These are phyloP conservation scores for Ormosia emarginata DNA, from an alignment of 306 rosid genomes.

Conservation along the genomic window DNA sequence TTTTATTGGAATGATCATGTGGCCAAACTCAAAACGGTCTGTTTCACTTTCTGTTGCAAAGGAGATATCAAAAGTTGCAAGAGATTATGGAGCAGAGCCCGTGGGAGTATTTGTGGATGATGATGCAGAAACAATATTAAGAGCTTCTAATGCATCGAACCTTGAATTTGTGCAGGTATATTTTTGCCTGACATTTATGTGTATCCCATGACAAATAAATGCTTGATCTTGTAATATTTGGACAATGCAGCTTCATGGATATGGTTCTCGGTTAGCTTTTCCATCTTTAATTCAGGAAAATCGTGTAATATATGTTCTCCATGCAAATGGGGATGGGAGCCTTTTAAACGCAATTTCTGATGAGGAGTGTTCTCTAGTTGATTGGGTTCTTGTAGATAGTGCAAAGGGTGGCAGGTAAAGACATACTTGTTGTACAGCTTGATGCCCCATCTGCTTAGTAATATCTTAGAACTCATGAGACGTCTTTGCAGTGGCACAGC, in stretches of 20 bases:
- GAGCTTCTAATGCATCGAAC: conserved; percentile 60
- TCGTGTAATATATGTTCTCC: conserved; percentile 80
- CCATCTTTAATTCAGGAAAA: conserved; percentile 45
- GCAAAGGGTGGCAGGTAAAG: conserved; percentile 84
- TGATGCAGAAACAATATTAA: conserved; percentile 62
- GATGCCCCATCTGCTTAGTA: neutral
- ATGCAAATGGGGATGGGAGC: conserved; percentile 69
- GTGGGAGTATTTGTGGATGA: conserved; percentile 97
- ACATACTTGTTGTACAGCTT: neutral
- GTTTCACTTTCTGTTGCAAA: conserved; percentile 77
- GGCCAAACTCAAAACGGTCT: conserved; percentile 93
- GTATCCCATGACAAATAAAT: conserved; percentile 4
- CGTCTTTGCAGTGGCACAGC: conserved; percentile 62
- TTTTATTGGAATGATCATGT: conserved; percentile 89
- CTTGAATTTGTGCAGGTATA: conserved; percentile 85
- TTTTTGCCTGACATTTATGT: neutral
- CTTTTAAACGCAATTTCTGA: conserved; percentile 60
- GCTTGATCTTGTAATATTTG: conserved; percentile 14
- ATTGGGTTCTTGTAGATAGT: conserved; percentile 84
- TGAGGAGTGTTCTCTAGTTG: conserved; percentile 67
- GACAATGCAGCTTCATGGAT: conserved; percentile 83
- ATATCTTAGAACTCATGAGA: conserved; percentile 9
- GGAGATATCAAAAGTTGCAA: conserved; percentile 85
- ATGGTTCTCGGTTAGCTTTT: conserved; percentile 67
- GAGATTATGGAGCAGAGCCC: conserved; percentile 74